Evolutionary conservation across 106 monocot genomes (phyloP).

Genomic region (Dendrobium chrysotoxum): DNA sequence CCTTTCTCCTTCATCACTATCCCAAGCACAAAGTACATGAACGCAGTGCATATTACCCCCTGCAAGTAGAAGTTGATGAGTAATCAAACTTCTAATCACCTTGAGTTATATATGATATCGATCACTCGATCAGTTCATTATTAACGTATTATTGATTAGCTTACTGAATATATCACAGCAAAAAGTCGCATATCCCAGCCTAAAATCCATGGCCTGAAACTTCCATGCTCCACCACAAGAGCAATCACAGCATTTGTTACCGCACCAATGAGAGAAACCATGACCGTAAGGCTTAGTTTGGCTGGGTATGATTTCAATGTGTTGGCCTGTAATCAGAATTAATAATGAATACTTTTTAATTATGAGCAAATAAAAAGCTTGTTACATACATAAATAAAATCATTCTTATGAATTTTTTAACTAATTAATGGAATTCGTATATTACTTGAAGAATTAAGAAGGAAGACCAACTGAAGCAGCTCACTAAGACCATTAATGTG

Average conservation of each 20-base stretch:
- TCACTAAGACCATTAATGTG: slow-evolving; percentile 39
- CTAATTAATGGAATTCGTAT: not conserved
- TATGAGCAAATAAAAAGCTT: too few relatives aligned
- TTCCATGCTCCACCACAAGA: slow-evolving; percentile 4
- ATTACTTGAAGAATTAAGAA: slow-evolving; percentile 65
- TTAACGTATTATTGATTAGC: not conserved
- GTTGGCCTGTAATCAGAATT: slow-evolving; percentile 7
- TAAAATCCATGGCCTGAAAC: not conserved
- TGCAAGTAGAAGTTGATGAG: not conserved
- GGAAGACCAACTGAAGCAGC: slow-evolving; percentile 48
- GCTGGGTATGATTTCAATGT: slow-evolving; percentile 13
- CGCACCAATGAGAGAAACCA: slow-evolving; percentile 15
- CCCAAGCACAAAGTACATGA: not conserved
- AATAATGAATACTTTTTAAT: not conserved
- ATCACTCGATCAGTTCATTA: not conserved
- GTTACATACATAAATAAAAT: too few relatives aligned
- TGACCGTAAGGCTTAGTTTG: slow-evolving; percentile 1
- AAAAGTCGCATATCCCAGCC: slow-evolving; percentile 17
- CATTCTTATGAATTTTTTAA: not conserved
- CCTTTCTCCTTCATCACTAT: slow-evolving; percentile 9
- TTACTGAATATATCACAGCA: slow-evolving; percentile 12
- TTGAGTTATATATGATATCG: too few relatives aligned
- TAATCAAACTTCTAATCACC: not conserved
- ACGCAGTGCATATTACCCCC: not conserved
- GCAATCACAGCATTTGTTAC: slow-evolving; percentile 9